Evolutionary conservation across 495 filamentous ascomycete species (phyloP).

Genomic region (Usnea hakonensis): DNA sequence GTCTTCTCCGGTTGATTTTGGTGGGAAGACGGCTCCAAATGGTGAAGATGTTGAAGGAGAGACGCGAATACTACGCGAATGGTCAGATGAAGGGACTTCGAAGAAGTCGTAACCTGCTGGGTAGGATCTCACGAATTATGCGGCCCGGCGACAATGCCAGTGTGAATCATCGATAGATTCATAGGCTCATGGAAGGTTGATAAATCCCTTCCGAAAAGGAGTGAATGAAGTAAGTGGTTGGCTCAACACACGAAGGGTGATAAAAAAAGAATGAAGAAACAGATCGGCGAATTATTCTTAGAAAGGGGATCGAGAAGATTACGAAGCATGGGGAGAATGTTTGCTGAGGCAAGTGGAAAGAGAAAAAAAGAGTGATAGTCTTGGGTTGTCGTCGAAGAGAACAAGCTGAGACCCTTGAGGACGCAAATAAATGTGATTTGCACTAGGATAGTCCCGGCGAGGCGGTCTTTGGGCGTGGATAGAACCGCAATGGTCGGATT

Average conservation of each 20-base stretch:
- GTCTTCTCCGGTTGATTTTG: neutral
- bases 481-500: conserved; percentile 9
- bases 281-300: neutral
- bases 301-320: conserved; percentile 1
- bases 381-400: neutral
- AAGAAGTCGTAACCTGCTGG: neutral
- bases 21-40: neutral
- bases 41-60: neutral
- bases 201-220: neutral
- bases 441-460: conserved; percentile 4
- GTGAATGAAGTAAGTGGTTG: neutral
- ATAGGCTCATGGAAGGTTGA: conserved; percentile 8
- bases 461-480: conserved; percentile 9
- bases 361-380: neutral
- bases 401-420: neutral
- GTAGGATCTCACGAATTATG: conserved; percentile 1
- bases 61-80: neutral
- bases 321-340: neutral
- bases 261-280: neutral
- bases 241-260: neutral
- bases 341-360: neutral
- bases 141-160: conserved; percentile 8
- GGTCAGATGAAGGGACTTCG: neutral
- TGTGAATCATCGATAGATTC: conserved; percentile 4
- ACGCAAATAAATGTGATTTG: conserved; percentile 1